phyloP scores from a whole-genome alignment of 1,284 basidiomycete genomes.

The Ganoderma meredithae region DNA sequence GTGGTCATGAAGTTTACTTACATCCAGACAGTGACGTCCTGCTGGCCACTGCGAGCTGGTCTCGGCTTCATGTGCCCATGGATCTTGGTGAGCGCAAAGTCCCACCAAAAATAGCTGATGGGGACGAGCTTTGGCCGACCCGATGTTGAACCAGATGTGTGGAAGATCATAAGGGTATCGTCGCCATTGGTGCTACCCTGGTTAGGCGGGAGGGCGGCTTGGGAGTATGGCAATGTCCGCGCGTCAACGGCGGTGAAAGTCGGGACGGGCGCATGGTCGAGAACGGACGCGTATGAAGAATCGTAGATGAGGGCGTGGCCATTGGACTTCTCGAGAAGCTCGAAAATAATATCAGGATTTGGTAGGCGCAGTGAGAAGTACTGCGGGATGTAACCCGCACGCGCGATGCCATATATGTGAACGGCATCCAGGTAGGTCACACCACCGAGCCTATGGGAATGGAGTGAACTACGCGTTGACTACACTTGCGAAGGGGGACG shows the following conservation, averaged over 20 bases:
- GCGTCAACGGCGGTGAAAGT: conserved; percentile 52
- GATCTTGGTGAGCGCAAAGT: conserved; percentile 38
- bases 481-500: conserved; percentile 29
- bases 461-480: conserved; percentile 23
- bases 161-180: conserved; percentile 69
- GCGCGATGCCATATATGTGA: conserved; percentile 73
- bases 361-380: conserved; percentile 75
- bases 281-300: conserved; percentile 48
- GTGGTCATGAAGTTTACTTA: conserved; percentile 29
- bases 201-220: conserved; percentile 52
- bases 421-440: conserved; percentile 72
- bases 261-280: conserved; percentile 54
- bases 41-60: conserved; percentile 41
- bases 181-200: conserved; percentile 47
- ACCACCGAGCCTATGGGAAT: conserved; percentile 62
- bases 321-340: conserved; percentile 63
- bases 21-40: conserved; percentile 62
- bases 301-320: conserved; percentile 71
- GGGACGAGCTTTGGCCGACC: conserved; percentile 78
- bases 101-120: conserved; percentile 56
- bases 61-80: conserved; percentile 34
- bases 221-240: conserved; percentile 45
- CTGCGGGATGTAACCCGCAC: conserved; percentile 77
- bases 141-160: conserved; percentile 78
- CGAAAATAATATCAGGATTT: conserved; percentile 70